Base-by-base conservation (phyloP, 768 basidiomycete species). In the Thelephora ganbajun region DNA sequence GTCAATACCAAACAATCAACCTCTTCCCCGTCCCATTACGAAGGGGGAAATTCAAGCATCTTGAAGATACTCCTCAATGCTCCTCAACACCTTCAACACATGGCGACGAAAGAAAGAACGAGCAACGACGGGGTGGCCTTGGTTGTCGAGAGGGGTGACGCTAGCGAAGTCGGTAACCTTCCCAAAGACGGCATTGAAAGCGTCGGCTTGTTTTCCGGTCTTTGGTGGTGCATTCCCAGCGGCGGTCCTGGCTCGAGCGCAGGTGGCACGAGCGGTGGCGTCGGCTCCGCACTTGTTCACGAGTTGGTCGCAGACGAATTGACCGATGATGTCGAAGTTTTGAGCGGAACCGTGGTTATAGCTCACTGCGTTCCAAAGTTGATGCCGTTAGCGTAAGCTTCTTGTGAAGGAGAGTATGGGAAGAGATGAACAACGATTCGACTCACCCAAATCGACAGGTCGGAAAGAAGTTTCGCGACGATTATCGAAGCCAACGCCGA, bases 291-390 rank as follows among this genome's bases (percentile, higher is more conserved):
- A 81, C 4, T 60, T 56, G 66, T 75, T 77, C 26, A 61, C 65
- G 49, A 81, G 62, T 5, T 64, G 65, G 59, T 77, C 73, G 54
- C 79, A 80, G 37, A 79, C 74, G 60, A 71, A 57, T 64, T 72
- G 67, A 12, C 75, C 69, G 63, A 80, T 79, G 57, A 79, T 76
- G 52, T 63, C 66, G 53, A 76, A 73, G 57, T 70, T 70, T 53
- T 77, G 69, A n/a, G 77, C 77, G 13, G 77, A 78, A 36, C 74
- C 74, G 53, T 79, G 76, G 61, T 66, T 68, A 65, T 63, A 77
- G 0, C 26, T 30, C 26, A 9, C 26, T 30, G 26, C 26, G 26
- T 30, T 9, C 26, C 26, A 71, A 5, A 58, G 70, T 71, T 45
- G 7, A 44, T 48, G n/a, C 33, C 23, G 5, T 1, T 5, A 39